Base-by-base conservation (phyloP, 495 filamentous ascomycete species). In the Mycothermus thermophilus region DNA sequence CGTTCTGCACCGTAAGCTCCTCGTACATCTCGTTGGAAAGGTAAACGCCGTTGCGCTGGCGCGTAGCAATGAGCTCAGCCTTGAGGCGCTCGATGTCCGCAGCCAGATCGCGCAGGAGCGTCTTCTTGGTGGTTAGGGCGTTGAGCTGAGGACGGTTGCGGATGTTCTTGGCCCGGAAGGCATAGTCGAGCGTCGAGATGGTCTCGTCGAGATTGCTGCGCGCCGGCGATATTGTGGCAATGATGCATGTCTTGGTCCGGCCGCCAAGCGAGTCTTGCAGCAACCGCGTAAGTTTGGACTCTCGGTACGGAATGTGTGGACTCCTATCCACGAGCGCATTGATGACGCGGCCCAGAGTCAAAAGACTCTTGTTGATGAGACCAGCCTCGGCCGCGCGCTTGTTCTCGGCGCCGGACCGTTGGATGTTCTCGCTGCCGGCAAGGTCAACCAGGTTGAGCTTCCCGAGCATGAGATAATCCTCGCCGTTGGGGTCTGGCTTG, bases 131-230 rank as follows among this genome's bases (percentile, higher is more conserved):
- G 35, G 94, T 72, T 47, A 80, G 71, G 20, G 82, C 80, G 54
- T 96, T 96, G 46, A 92, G 71, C 49, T 97, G 90, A 4, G 90
- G 90, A 54, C 95, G 94, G 55, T 97, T 97, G 14, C 83, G 80
- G 42, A 97, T 97, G 47, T 96, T 94, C 62, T 97, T 97, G 3
- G 92, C 90, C 14, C 90, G 72, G 53, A 95, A 93, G 8, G 90
- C 92, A 51, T 97, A 97, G 53, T 97, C 90, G 3, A 97, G 67
- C 0, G 92, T 96, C 2, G 88, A 95, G 32, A 96, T 95, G 0
- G 90, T 97, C 54, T 97, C 90, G 47, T 97, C 90, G 10, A 96
- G 67, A 48, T 95, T 97, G 60, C 75, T 86, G 51, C 85, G 86
- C 5, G 86, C 82, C 5, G 92, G 86, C 1, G 90, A 95, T 28